Percentiles rank a stretch among this genome's conserved stretches.
Evolutionary conservation across 805 yeast species (phyloP).

Genomic region (Wickerhamomyces strasburgensis): DNA sequence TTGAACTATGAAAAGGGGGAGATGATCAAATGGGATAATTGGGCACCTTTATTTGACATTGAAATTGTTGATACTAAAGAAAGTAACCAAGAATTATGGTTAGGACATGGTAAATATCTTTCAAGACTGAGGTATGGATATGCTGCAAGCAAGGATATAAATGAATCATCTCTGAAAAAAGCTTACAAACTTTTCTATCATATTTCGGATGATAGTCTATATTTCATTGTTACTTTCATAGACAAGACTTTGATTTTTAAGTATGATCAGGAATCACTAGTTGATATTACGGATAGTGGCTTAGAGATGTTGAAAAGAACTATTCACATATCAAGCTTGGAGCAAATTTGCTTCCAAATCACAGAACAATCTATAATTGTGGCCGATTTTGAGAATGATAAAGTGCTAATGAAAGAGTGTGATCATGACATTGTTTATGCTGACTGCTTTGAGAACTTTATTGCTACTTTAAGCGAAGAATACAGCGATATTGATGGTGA

Average conservation of each 20-base stretch:
- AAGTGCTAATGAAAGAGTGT: constrained; percentile 4
- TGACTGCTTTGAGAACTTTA: constrained; percentile 16
- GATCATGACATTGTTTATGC: constrained; percentile 13
- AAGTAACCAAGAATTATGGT: constrained; percentile 36
- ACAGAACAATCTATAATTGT: constrained; percentile 21
- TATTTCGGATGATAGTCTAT: constrained; percentile 15
- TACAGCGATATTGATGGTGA: neutral
- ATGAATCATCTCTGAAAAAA: constrained; percentile 13
- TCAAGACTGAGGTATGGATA: constrained; percentile 19
- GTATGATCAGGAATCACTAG: constrained; percentile 23
- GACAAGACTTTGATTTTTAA: constrained; percentile 35
- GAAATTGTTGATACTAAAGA: constrained; percentile 27
- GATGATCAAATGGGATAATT: constrained; percentile 32
- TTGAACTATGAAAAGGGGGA: constrained; percentile 2
- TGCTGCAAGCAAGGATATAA: constrained; percentile 12
- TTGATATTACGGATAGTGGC: constrained; percentile 24
- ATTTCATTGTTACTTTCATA: constrained; percentile 33
- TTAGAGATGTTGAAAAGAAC: constrained; percentile 15
- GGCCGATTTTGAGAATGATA: constrained; percentile 13
- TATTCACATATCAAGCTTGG: constrained; percentile 12
- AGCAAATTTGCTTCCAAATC: constrained; percentile 20
- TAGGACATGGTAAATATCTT: constrained; percentile 17
- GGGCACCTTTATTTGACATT: constrained; percentile 45
- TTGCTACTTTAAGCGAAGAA: constrained; percentile 10
- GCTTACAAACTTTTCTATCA: constrained; percentile 18